These are phyloP conservation scores for Pythium phragmiticola DNA, from an alignment of 352 stramenopile genomes.

Conservation along the genomic window DNA sequence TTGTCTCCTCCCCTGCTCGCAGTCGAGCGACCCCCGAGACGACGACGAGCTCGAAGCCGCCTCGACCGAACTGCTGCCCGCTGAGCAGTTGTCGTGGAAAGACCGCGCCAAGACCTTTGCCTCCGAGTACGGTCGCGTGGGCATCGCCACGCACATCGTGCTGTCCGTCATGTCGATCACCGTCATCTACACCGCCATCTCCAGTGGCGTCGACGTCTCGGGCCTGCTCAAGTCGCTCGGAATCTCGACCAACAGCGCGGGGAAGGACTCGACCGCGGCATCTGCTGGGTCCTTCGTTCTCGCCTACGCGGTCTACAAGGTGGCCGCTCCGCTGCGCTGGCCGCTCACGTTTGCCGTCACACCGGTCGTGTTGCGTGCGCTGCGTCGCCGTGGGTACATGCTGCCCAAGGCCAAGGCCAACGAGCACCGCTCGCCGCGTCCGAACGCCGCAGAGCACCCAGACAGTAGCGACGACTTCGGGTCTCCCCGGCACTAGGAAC, in stretches of 20 bases:
- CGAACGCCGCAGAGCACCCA: conserved; percentile 11
- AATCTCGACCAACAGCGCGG: conserved; percentile 35
- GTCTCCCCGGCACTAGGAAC: not conserved
- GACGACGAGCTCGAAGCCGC: conserved; percentile 30
- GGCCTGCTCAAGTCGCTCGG: conserved; percentile 49
- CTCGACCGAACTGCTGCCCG: not conserved
- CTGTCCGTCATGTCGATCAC: conserved; percentile 76
- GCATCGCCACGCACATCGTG: conserved; percentile 73
- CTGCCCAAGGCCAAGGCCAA: conserved; percentile 32
- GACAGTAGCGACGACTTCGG: not conserved
- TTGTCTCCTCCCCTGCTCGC: conserved; percentile 10
- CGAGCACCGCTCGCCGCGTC: conserved; percentile 21
- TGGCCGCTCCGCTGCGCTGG: conserved; percentile 73
- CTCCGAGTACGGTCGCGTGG: conserved; percentile 78
- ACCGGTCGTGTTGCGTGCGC: conserved; percentile 66
- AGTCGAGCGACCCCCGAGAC: conserved; percentile 2
- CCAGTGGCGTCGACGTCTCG: conserved; percentile 65
- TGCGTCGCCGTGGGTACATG: conserved; percentile 77
- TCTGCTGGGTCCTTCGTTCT: conserved; percentile 78
- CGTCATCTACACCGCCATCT: conserved; percentile 69
- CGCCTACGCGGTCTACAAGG: conserved; percentile 81
- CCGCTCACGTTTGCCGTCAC: conserved; percentile 80
- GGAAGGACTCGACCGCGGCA: conserved; percentile 45
- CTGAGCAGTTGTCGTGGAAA: conserved; percentile 43
- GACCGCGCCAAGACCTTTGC: conserved; percentile 80